Evolutionary conservation across 371 early-diverging fungal genomes (phyloP), one percentile per base, ranked within the genome.

Genomic region (Rhizopus arrhizus): DNA sequence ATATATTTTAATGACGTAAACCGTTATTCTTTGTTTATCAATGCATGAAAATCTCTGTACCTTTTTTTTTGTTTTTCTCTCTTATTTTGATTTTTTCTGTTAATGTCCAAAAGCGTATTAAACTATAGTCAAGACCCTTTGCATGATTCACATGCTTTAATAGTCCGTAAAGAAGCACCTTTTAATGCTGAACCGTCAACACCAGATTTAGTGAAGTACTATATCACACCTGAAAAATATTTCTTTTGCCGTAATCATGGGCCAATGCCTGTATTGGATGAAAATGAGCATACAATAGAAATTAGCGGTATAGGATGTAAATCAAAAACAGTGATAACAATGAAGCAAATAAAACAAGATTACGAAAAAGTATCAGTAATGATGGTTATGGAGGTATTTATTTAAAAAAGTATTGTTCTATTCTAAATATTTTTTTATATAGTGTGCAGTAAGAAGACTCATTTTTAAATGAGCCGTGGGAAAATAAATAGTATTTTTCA

Each of bases 241-340:
- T 80, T 84, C 48, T 85, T 85, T 56, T 78, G 82, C 54, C 91
- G 95, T 16, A 92, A 92, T 65, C 95, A 95, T 70, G 89, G 93
- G 2, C 92, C 94, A 13, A 88, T 94, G 16, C 95, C 95, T 28
- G 70, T 84, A 48, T 70, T 92, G n/a, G 72, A 84, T 28, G 74
- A 77, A 9, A 38, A 41, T 13, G 49, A 72, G 2, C 84, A 85
- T 60, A 40, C 49, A 9, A 61, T 85, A 46, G 64, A 69, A 4
- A 59, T 88, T 12, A 66, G 71, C n/a, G 69, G 74, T 3, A 40
- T 70, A 49, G 64, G 69, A 3, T 56, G 48, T 49, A 49, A 43
- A 2, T 28, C 38, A 35, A 28, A 47, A 4, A 56, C 28, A 2
- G 5, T 31, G 9, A 52, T 86, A 29, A 48, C 74, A 0, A 53